phyloP scores from a whole-genome alignment of 2,329 filamentous ascomycete species.

The Aspergillus alliaceus region DNA sequence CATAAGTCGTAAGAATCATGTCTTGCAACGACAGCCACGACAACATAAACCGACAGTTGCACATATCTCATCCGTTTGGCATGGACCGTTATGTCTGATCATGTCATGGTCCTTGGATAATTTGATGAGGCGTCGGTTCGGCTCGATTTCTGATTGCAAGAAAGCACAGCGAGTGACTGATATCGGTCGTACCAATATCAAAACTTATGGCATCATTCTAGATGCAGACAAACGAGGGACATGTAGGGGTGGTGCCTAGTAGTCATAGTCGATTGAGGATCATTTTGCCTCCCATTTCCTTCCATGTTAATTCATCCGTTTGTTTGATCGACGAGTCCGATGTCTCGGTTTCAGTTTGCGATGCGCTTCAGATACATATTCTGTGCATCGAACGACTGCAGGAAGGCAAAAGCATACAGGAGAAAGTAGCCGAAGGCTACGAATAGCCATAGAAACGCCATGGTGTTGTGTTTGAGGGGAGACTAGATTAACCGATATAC shows the following conservation, averaged over 20 bases:
- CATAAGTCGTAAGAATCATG: neutral
- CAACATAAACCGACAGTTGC: neutral
- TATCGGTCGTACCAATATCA: neutral
- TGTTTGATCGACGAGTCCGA: neutral
- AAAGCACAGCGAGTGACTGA: neutral
- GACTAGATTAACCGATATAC: neutral
- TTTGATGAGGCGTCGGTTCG: neutral
- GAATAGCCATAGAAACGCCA: conserved; percentile 34
- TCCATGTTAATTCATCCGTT: neutral
- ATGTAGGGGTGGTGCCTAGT: neutral
- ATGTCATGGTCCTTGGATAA: no score
- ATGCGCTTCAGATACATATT: conserved; percentile 16
- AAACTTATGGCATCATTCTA: neutral
- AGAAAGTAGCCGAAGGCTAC: conserved; percentile 37
- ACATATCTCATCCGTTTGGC: neutral
- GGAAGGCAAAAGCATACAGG: conserved; percentile 34
- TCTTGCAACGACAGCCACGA: neutral
- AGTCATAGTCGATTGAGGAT: neutral
- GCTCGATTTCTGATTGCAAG: neutral
- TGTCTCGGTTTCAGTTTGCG: conserved; percentile 16
- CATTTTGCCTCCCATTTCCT: neutral
- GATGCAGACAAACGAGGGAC: neutral
- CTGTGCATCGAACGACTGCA: conserved; percentile 19
- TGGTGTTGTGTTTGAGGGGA: conserved; percentile 2
- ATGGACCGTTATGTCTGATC: neutral